Percentiles rank a stretch among this genome's conserved stretches.
Conservation (phyloP, 1,284 basidiomycete genomes). For the Moesziomyces parantarcticus region DNA sequence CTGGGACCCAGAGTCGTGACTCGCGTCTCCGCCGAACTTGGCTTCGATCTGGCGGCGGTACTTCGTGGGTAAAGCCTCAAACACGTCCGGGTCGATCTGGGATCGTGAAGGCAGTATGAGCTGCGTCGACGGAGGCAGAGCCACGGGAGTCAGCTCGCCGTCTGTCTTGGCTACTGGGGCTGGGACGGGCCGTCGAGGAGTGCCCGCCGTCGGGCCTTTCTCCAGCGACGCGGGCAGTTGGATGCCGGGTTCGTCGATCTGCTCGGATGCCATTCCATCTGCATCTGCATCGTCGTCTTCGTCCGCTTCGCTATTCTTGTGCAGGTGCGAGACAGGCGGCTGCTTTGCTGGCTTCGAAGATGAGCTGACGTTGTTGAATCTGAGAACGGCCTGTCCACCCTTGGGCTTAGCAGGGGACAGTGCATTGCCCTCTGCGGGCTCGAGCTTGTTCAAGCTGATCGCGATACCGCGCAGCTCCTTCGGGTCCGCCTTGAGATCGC, state of each 20-base stretch:
- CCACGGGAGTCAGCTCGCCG: neutral
- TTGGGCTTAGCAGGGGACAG: slow-evolving; percentile 27
- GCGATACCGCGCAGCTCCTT: slow-evolving; percentile 91
- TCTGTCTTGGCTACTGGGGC: neutral
- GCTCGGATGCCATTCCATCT: slow-evolving; percentile 13
- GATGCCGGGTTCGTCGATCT: slow-evolving; percentile 28
- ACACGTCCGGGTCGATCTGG: slow-evolving; percentile 53
- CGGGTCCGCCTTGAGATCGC: slow-evolving; percentile 80
- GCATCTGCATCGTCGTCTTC: slow-evolving; percentile 18
- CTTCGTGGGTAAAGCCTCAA: slow-evolving; percentile 46
- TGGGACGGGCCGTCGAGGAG: slow-evolving; percentile 13
- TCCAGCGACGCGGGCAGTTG: slow-evolving; percentile 23
- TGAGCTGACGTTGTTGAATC: slow-evolving; percentile 11
- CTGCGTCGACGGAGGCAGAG: slow-evolving; percentile 33
- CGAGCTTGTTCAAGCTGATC: slow-evolving; percentile 90
- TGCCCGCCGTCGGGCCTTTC: slow-evolving; percentile 36
- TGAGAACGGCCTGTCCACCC: slow-evolving; percentile 34
- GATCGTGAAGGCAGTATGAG: slow-evolving; percentile 57
- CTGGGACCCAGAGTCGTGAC: slow-evolving; percentile 12
- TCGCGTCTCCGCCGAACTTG: slow-evolving; percentile 12
- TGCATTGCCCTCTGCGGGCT: slow-evolving; percentile 46
- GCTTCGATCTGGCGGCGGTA: slow-evolving; percentile 51
- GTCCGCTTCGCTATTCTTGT: neutral
- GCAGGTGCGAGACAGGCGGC: too few species aligned
- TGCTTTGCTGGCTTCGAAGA: neutral